Conservation (phyloP, 208 protist species). For the Phytomonas francai region DNA sequence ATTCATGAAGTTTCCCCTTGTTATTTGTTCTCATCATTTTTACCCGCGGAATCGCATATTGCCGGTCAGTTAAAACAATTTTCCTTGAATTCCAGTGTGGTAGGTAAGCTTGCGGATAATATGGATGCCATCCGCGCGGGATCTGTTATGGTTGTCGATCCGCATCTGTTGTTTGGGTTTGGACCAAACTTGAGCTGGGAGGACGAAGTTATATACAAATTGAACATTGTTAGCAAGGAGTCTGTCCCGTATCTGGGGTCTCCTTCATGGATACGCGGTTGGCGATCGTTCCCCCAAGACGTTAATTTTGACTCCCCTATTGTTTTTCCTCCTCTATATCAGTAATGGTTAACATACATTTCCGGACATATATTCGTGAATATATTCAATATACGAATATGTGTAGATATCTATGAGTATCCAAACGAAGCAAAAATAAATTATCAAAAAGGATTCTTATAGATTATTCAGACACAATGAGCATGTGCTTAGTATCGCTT, state of each 20-base stretch:
- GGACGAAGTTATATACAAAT: constrained; percentile 50
- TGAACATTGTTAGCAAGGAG: constrained; percentile 54
- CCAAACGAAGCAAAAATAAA: neutral
- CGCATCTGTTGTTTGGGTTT: constrained; percentile 76
- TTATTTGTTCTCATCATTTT: constrained; percentile 43
- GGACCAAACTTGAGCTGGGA: constrained; percentile 49
- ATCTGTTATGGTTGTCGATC: constrained; percentile 67
- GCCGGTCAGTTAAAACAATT: constrained; percentile 66
- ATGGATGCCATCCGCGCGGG: constrained; percentile 31
- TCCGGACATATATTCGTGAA: neutral
- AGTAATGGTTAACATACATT: neutral
- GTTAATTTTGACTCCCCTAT: constrained; percentile 61
- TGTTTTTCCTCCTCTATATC: constrained; percentile 69
- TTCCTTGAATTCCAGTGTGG: constrained; percentile 45
- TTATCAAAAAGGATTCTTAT: neutral
- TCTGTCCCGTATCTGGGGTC: constrained; percentile 37
- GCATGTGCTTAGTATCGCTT: no score
- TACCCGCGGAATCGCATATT: constrained; percentile 62
- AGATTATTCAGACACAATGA: no score
- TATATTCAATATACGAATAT: neutral
- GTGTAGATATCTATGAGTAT: neutral
- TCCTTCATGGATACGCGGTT: constrained; percentile 76
- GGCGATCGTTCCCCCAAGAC: constrained; percentile 63
- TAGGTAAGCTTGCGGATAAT: constrained; percentile 14
- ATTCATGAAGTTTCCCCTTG: constrained; percentile 26